A percentile compares a stretch with the other conserved stretches of the same genome.
phyloP scores from a whole-genome alignment of 2,329 filamentous ascomycete genomes.

The Cercospora berteroae region DNA sequence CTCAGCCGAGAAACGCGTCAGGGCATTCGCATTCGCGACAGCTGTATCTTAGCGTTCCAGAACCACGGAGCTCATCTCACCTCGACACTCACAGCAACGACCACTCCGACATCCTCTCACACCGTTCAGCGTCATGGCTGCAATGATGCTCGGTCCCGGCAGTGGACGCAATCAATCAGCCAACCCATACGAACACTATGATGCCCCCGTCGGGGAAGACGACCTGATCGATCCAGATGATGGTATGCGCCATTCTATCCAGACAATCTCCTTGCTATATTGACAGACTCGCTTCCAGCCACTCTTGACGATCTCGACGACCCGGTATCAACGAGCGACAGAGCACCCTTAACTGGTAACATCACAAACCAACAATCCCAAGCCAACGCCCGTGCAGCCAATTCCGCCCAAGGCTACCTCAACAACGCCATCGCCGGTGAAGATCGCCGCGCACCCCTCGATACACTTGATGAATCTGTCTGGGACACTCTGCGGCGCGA shows the following conservation, averaged over 20 bases:
- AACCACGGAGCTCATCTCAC: background rate
- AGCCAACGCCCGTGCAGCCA: conserved; percentile 53
- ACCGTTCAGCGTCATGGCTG: conserved; percentile 18
- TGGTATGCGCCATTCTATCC: conserved; percentile 38
- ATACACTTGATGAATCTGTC: conserved; percentile 95
- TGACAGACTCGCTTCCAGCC: conserved; percentile 48
- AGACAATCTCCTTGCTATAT: background rate
- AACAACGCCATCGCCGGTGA: conserved; percentile 89
- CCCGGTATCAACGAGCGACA: conserved; percentile 60
- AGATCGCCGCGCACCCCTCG: conserved; percentile 81
- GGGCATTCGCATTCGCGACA: conserved; percentile 12
- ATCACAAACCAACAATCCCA: conserved; percentile 58
- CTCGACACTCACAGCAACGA: background rate
- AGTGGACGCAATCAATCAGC: conserved; percentile 19
- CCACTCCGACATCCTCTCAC: background rate
- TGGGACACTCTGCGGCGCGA: conserved; percentile 97
- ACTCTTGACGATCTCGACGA: conserved; percentile 79
- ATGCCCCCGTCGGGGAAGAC: conserved; percentile 48
- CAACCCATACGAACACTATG: conserved; percentile 45
- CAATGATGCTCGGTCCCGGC: conserved; percentile 23
- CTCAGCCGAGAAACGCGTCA: conserved; percentile 10
- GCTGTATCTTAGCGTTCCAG: conserved; percentile 1
- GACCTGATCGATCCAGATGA: conserved; percentile 55
- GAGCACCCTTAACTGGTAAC: conserved; percentile 78
- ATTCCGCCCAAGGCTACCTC: conserved; percentile 74